A percentile compares a stretch with the other conserved stretches of the same genome.
phyloP scores from a whole-genome alignment of 2,329 filamentous ascomycete genomes.

The Clonostachys solani region DNA sequence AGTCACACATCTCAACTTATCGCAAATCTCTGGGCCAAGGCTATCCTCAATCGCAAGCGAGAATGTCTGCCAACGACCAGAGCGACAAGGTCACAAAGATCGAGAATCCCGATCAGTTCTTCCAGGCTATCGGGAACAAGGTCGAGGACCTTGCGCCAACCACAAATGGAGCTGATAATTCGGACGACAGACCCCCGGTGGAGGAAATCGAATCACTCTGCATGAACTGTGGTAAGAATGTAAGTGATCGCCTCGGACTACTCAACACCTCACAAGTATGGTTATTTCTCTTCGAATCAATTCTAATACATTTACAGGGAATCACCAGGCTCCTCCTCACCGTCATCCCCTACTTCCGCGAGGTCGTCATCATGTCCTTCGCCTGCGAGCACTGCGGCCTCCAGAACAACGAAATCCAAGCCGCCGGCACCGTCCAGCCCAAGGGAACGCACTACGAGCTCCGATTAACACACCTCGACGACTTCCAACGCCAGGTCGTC shows the following conservation, averaged over 20 bases:
- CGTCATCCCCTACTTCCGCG: constrained; percentile 93
- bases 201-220: constrained; percentile 75
- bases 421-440: constrained; percentile 87
- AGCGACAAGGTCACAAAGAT: constrained; percentile 19
- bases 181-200: constrained; percentile 50
- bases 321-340: constrained; percentile 83
- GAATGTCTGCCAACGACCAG: constrained; percentile 37
- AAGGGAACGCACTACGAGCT: constrained; percentile 82
- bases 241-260: constrained; percentile 26
- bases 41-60: neutral
- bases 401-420: constrained; percentile 90
- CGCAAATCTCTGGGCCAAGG: neutral
- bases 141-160: constrained; percentile 44
- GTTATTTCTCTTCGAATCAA: neutral
- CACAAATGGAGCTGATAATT: constrained; percentile 25
- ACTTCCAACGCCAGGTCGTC: constrained; percentile 83
- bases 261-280: neutral
- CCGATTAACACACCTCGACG: constrained; percentile 65
- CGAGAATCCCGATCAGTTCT: constrained; percentile 46
- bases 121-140: constrained; percentile 60
- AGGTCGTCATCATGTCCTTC: constrained; percentile 97
- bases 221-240: constrained; percentile 82
- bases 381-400: constrained; percentile 84
- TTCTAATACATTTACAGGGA: constrained; percentile 49
- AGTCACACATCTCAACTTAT: neutral